Base-by-base conservation (phyloP, 75 land plant species). In the Larix kaempferi region DNA sequence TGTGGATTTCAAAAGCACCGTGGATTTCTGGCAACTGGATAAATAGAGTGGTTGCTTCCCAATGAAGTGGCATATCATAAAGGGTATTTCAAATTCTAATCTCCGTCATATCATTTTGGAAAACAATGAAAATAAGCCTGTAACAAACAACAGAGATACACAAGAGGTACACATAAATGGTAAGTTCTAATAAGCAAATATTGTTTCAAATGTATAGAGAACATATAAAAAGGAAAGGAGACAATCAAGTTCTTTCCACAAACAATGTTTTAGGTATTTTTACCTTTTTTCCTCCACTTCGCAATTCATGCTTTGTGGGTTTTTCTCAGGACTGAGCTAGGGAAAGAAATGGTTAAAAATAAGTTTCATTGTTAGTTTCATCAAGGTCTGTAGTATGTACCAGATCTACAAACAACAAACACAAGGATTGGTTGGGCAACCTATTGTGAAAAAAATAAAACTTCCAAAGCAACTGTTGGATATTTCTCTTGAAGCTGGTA, bases 391-490 rank as follows among this genome's bases (percentile, higher is more conserved):
- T n/a, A n/a, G n/a, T n/a, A n/a, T n/a, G n/a, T 56, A 5, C 54
- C 27, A 26, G 75, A 74, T 74, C 75, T 49, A 26, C 75, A 74
- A 74, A 56, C 55, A 23, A 56, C 57, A 74, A 54, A 74, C 57
- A 78, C 71, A 82, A 89, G 94, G 88, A 66, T 55, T 84, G 26
- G 76, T 78, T 76, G 91, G 82, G 12, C 92, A 83, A 73, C 87
- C 82, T 62, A 62, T 29, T 58, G 21, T 74, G 14, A 92, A 91
- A 83, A 93, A 86, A 79, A 85, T 80, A 26, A 95, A 91, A 80
- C 56, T 87, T 55, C 62, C 81, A 64, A 93, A 91, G 84, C 93
- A 84, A 29, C 39, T 80, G 12, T 64, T 80, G n/a, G 95, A 94
- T 49, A 76, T 59, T 63, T 78, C 82, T 52, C 78, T 86, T 61